Percentiles rank a stretch among this genome's conserved stretches.
Evolutionary conservation across 352 stramenopile genomes (phyloP).

Genomic region (Globisporangium spiculum): DNA sequence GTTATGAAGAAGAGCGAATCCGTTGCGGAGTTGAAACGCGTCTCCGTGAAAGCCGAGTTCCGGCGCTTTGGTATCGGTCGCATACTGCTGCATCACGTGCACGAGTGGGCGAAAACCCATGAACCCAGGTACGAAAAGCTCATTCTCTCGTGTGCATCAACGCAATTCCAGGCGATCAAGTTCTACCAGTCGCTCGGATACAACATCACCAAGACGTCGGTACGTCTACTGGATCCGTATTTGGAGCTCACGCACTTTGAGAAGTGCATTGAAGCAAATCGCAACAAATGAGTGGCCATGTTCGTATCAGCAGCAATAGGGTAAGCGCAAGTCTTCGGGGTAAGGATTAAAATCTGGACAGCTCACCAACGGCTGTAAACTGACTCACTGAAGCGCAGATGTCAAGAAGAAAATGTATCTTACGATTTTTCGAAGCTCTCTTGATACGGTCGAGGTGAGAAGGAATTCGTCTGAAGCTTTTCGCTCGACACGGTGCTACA

Average conservation of each 20-base stretch:
- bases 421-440: too few relatives aligned
- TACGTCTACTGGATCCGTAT: not conserved
- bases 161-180: not conserved
- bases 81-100: slow-evolving; percentile 12
- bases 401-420: too few relatives aligned
- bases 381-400: too few relatives aligned
- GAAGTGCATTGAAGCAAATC: not conserved
- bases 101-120: slow-evolving; percentile 15
- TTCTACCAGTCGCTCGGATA: slow-evolving; percentile 26
- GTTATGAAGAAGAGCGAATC: not conserved
- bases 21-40: slow-evolving; percentile 1
- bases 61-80: slow-evolving; percentile 18
- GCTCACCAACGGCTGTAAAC: too few relatives aligned
- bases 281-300: not conserved
- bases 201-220: slow-evolving; percentile 3
- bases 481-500: not conserved
- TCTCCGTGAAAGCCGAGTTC: slow-evolving; percentile 14
- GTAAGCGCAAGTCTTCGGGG: not conserved
- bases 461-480: too few relatives aligned
- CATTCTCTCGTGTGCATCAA: slow-evolving; percentile 13
- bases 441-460: too few relatives aligned
- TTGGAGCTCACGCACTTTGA: not conserved
- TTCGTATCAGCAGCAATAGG: not conserved
- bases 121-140: slow-evolving; percentile 3
- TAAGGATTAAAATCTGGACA: too few relatives aligned